Evolutionary conservation across 257 asterid genomes (phyloP), one percentile per base, ranked within the genome.

Genomic region (Fraxinus excelsior): DNA sequence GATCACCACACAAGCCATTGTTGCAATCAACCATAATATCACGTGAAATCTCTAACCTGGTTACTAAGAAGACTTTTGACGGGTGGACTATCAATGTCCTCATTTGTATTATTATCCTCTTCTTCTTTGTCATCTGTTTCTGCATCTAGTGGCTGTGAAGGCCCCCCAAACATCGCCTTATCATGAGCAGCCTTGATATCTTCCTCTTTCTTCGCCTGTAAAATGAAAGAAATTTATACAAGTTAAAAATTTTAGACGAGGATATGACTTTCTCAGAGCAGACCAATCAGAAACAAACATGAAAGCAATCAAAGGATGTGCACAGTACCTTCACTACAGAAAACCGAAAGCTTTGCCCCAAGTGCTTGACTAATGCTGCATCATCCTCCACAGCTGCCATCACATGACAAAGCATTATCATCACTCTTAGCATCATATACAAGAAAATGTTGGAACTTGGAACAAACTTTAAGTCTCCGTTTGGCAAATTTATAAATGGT

Each of bases 271-370:
- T 12, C 68, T 23, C 12, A 5, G 2, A 23, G 0, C 68, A 3
- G 28, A 69, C 77, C 25, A 44, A 26, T 26, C 0, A 12, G 70
- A 34, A 44, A 40, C 16, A 16, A 34, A 31, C 34, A 25, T 8
- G 2, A 42, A 10, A 40, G 46, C 46, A 42, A 9, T 26, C 71
- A 35, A 67, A 56, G 34, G 83, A 75, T 6, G 62, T 34, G 26
- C 38, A 26, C 5, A 62, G 35, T 84, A 94, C 98, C 96, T 88
- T 86, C 72, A 91, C 89, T 9, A 91, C 87, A 51, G 99, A 82
- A 78, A 88, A 91, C 81, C 97, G 93, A 84, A 95, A 95, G 91
- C 96, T 92, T 79, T 90, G 96, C 34, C 98, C 97, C 9, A 88
- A 80, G 87, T 87, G 84, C 86, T 92, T 92, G 84, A 92, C 99